Evolutionary conservation across 805 yeast genomes (phyloP), one percentile per base, ranked within the genome.

Genomic region (Clavispora carvajalis): DNA sequence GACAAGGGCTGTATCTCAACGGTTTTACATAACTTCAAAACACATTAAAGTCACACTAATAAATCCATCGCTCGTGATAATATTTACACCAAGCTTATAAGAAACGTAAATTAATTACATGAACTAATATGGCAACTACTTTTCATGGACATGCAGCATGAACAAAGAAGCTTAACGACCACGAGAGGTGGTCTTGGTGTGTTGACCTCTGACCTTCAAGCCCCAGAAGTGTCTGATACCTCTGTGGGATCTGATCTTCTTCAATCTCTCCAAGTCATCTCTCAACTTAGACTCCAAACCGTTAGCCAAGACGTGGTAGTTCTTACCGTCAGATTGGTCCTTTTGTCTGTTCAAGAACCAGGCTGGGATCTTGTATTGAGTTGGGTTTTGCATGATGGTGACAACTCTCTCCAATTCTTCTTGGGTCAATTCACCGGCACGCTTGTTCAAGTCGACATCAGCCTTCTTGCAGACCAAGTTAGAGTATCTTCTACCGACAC

Each of bases 181-280:
- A 81, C 99, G 89, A 74, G 97, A 95, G 65, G 99, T 93, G 73
- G 99, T 91, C 86, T 93, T 93, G 84, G 99, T 93, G 82, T 93
- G 99, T 82, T 93, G 99, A 80, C 99, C 99, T 84, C 99, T 89
- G 76, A 95, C 99, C 82, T 93, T 93, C 74, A 93, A 80, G 74
- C 97, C 97, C 98, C 97, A 93, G 91, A 83, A 90, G 82, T 93
- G 99, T 85, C 99, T 89, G 76, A 93, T 85, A 91, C 99, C 99
- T 79, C 98, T 83, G 93, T 93, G 99, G 69, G 98, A 80, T 84
- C 99, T 95, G 85, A 95, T 93, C 80, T 93, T 93, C 95, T 95
- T 95, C 77, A 93, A 82, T 84, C 98, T 91, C 82, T 93, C 99
- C 74, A 93, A 81, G 71, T 93, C 99, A 72, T 93, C 99, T 87